These are phyloP conservation scores for Alternaria longipes DNA, from an alignment of 2,329 filamentous ascomycete genomes.

Conservation along the genomic window DNA sequence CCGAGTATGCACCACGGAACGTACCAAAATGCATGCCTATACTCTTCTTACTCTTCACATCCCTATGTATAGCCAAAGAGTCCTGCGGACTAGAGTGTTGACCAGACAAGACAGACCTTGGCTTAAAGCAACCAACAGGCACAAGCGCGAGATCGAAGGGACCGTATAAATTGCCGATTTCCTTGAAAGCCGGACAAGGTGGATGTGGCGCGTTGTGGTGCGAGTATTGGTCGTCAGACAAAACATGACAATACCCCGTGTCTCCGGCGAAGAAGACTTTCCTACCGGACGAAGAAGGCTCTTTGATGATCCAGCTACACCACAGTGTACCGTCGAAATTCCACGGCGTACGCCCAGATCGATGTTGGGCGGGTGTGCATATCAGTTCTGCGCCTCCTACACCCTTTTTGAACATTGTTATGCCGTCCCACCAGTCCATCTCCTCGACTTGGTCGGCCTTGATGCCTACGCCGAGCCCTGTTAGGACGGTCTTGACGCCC, in stretches of 20 bases:
- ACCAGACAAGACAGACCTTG: constrained; percentile 55
- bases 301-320: constrained; percentile 59
- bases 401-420: constrained; percentile 44
- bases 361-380: constrained; percentile 60
- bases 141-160: constrained; percentile 61
- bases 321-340: constrained; percentile 56
- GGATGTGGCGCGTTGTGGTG: constrained; percentile 49
- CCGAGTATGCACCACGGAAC: constrained; percentile 56
- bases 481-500: constrained; percentile 51
- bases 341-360: constrained; percentile 54
- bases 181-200: constrained; percentile 59
- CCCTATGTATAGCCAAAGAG: constrained; percentile 58
- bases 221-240: constrained; percentile 39
- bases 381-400: constrained; percentile 54
- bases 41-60: constrained; percentile 57
- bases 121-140: constrained; percentile 60
- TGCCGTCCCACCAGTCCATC: constrained; percentile 62
- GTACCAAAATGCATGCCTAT: constrained; percentile 64
- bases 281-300: constrained; percentile 35
- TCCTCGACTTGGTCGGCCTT: constrained; percentile 54
- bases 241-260: constrained; percentile 57
- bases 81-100: constrained; percentile 61
- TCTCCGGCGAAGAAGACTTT: constrained; percentile 61
- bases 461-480: constrained; percentile 52
- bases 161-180: constrained; percentile 58